These are phyloP conservation scores for Lunularia cruciata DNA, from an alignment of 225 moss, liverwort and hornwort genomes.

Conservation along the genomic window DNA sequence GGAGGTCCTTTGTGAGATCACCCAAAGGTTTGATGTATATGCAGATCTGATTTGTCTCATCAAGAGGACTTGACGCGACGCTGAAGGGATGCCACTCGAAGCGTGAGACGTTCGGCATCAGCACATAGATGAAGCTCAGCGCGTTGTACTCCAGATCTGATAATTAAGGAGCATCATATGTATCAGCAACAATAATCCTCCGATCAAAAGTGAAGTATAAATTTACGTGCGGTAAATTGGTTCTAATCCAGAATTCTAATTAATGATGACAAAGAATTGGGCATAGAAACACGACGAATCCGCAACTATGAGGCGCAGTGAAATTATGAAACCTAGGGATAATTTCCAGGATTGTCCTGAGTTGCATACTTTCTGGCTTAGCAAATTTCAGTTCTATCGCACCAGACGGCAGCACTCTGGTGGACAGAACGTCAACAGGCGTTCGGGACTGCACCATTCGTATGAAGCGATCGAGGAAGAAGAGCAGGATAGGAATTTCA, in stretches of 20 bases:
- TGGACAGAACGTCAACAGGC: conserved; percentile 33
- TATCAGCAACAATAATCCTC: too few relatives aligned
- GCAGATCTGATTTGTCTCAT: conserved; percentile 43
- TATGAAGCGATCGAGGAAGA: conserved; percentile 75
- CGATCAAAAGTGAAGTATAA: too few relatives aligned
- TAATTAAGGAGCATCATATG: too few relatives aligned
- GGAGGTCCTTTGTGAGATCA: conserved; percentile 30
- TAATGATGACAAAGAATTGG: too few relatives aligned
- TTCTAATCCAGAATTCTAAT: too few relatives aligned
- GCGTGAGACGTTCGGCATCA: conserved; percentile 54
- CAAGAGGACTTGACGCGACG: conserved; percentile 65
- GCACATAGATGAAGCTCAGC: conserved; percentile 62
- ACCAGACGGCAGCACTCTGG: conserved; percentile 49
- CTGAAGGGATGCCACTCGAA: conserved; percentile 84
- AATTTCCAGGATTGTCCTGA: neutral
- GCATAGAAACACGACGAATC: too few relatives aligned
- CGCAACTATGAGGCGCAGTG: neutral
- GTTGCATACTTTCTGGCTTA: conserved; percentile 17
- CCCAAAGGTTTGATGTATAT: conserved; percentile 78
- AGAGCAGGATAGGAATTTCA: conserved; percentile 60
- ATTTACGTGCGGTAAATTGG: neutral
- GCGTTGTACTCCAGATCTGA: conserved; percentile 58
- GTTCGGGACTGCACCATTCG: conserved; percentile 61
- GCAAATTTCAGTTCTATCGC: conserved; percentile 63
- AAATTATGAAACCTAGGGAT: neutral